A percentile compares a stretch with the other conserved stretches of the same genome.
These are phyloP conservation scores for Colletotrichum sp. DNA, from an alignment of 2,329 filamentous ascomycete genomes.

Conservation along the genomic window DNA sequence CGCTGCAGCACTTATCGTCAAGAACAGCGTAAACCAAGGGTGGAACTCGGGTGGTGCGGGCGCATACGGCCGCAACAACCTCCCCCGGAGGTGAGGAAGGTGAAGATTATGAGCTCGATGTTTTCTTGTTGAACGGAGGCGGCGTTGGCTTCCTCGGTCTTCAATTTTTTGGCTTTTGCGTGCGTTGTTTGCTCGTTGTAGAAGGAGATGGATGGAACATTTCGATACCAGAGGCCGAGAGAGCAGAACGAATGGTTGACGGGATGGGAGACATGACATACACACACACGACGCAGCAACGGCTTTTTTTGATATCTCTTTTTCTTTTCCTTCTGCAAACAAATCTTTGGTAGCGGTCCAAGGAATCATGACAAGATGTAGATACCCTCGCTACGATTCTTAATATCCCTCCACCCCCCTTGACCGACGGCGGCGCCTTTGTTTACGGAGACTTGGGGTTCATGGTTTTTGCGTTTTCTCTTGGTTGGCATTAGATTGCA, in stretches of 20 bases:
- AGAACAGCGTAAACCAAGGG: constrained; percentile 77
- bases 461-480: not conserved
- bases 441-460: not conserved
- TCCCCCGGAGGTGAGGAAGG: constrained; percentile 50
- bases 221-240: constrained; percentile 15
- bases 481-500: not conserved
- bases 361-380: constrained; percentile 8
- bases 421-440: not conserved
- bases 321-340: not conserved
- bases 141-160: not conserved
- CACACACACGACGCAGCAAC: not conserved
- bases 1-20: constrained; percentile 92
- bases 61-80: constrained; percentile 49
- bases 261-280: not conserved
- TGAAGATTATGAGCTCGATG: not conserved
- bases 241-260: not conserved
- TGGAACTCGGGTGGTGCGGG: constrained; percentile 51
- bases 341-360: not conserved
- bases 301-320: not conserved
- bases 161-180: not conserved
- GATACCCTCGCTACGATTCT: constrained; percentile 6
- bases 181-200: not conserved
- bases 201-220: not conserved
- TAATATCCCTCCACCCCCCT: not conserved
- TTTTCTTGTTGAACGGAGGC: not conserved